Evolutionary conservation across 805 yeast species (phyloP).

Genomic region (Suhomyces pyralidae): DNA sequence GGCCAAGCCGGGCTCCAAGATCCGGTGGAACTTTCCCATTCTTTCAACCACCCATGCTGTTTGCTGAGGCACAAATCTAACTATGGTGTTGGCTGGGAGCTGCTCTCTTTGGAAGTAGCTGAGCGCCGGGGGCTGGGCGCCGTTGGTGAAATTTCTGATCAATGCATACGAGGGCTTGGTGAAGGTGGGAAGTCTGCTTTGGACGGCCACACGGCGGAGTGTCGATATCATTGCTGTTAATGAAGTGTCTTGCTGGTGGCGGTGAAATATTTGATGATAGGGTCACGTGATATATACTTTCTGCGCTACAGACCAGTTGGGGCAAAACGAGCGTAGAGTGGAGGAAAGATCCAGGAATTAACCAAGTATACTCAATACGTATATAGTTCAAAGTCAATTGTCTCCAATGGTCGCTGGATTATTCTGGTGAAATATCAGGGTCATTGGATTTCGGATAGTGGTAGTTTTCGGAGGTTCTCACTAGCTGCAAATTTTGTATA

Average conservation of each 20-base stretch:
- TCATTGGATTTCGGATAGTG: no score
- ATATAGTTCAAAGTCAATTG: no score
- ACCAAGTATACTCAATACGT: no score
- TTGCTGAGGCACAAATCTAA: conserved; percentile 84
- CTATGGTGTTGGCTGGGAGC: conserved; percentile 70
- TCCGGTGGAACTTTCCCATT: conserved; percentile 76
- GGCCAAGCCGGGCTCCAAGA: conserved; percentile 74
- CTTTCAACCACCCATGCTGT: conserved; percentile 89
- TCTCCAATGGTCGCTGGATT: no score
- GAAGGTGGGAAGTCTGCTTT: neutral
- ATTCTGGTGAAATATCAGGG: no score
- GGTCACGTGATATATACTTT: no score
- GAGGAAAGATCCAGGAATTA: no score
- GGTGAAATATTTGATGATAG: no score
- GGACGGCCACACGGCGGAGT: neutral
- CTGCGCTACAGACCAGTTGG: no score
- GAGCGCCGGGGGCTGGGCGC: conserved; percentile 16
- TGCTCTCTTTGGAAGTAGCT: conserved; percentile 60
- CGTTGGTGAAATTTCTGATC: neutral
- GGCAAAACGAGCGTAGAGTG: no score
- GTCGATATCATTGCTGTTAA: neutral
- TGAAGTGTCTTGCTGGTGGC: neutral
- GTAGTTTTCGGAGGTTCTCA: no score
- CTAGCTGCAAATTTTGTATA: no score
- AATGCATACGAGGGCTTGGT: neutral